These are phyloP conservation scores for Echinosophora koreensis DNA, from an alignment of 306 rosid genomes.

Conservation along the genomic window DNA sequence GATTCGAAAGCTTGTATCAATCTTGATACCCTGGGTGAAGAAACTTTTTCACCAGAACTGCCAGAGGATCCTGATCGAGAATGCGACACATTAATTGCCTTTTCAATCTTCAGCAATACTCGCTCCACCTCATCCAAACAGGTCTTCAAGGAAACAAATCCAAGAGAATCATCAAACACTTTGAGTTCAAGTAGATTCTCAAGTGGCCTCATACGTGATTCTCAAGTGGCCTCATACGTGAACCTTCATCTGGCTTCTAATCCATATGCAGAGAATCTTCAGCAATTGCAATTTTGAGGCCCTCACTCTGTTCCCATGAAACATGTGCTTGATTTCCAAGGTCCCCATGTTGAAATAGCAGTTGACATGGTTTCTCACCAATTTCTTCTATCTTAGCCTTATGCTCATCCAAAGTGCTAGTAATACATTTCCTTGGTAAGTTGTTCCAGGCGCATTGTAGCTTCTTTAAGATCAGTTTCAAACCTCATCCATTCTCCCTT, in stretches of 20 bases:
- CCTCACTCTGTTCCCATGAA: conserved; percentile 47
- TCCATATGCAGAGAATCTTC: conserved; percentile 50
- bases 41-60: conserved; percentile 56
- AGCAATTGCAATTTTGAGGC: conserved; percentile 48
- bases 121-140: conserved; percentile 68
- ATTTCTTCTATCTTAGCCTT: conserved; percentile 64
- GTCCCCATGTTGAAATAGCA: conserved; percentile 54
- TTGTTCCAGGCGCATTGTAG: conserved; percentile 61
- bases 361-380: conserved; percentile 47
- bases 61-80: conserved; percentile 56
- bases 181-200: conserved; percentile 52
- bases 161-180: conserved; percentile 60
- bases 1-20: conserved; percentile 91
- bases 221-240: conserved; percentile 42
- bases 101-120: conserved; percentile 69
- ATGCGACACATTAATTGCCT: conserved; percentile 60
- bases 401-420: conserved; percentile 64
- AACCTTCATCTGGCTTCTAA: conserved; percentile 50
- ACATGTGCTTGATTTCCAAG: conserved; percentile 46
- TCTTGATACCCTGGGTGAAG: conserved; percentile 72
- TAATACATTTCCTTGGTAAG: conserved; percentile 67
- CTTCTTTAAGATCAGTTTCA: conserved; percentile 67
- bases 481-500: conserved; percentile 58
- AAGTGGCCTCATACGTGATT: conserved; percentile 43
- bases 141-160: conserved; percentile 62